A percentile compares a stretch with the other conserved stretches of the same genome.
These are phyloP conservation scores for Phyllostachys edulis DNA, from an alignment of 176 grass and related monocot genomes.

Conservation along the genomic window DNA sequence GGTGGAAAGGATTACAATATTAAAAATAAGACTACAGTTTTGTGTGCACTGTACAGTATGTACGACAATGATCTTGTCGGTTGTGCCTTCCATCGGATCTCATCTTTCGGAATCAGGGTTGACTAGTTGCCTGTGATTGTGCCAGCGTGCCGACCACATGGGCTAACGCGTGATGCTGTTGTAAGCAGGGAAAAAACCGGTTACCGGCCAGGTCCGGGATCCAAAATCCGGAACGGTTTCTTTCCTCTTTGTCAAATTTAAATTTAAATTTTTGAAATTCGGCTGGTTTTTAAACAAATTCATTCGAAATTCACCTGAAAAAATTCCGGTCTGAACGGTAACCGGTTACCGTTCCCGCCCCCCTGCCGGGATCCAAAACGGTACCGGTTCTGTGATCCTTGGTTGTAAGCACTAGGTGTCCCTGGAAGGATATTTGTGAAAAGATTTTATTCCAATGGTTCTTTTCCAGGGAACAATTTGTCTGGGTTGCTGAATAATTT, in stretches of 20 bases:
- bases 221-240: too few species aligned
- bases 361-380: too few species aligned
- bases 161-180: neutral
- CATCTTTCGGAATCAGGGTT: neutral
- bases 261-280: too few species aligned
- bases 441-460: neutral
- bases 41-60: neutral
- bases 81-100: neutral
- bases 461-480: neutral
- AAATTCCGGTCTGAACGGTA: too few species aligned
- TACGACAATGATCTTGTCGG: neutral
- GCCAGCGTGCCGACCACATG: neutral
- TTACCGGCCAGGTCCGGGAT: too few species aligned
- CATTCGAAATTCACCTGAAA: too few species aligned
- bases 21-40: too few species aligned
- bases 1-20: neutral
- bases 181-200: too few species aligned
- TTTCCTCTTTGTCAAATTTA: too few species aligned
- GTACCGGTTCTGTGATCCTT: too few species aligned
- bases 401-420: neutral
- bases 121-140: neutral
- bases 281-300: too few species aligned
- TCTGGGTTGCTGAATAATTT: slow-evolving; percentile 16
- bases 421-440: neutral
- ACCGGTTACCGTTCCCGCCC: too few species aligned